A percentile compares a stretch with the other conserved stretches of the same genome.
phyloP scores from a whole-genome alignment of 805 yeast species.

The Grigorovia humatica region DNA sequence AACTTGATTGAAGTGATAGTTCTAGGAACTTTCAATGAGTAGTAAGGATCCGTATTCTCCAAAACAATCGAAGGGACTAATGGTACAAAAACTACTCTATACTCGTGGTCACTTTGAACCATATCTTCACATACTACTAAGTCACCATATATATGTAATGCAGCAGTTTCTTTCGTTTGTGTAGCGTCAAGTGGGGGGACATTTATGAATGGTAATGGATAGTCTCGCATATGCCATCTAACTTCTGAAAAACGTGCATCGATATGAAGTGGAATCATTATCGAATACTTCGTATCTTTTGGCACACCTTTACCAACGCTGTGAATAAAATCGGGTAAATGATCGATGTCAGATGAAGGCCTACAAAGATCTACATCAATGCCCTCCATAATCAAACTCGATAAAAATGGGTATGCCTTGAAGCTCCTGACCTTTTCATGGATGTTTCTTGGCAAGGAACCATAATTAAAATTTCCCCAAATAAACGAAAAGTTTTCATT shows the following conservation, averaged over 20 bases:
- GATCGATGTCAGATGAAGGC: slow-evolving; percentile 42
- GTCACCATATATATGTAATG: slow-evolving; percentile 46
- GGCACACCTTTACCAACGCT: slow-evolving; percentile 82
- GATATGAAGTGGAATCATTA: slow-evolving; percentile 53
- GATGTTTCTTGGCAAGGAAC: slow-evolving; percentile 30
- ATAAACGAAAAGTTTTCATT: slow-evolving; percentile 32
- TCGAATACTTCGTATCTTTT: slow-evolving; percentile 51
- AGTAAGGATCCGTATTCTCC: slow-evolving; percentile 34
- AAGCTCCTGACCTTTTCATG: slow-evolving; percentile 40
- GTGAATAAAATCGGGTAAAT: slow-evolving; percentile 52
- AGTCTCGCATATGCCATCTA: slow-evolving; percentile 68
- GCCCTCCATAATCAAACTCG: slow-evolving; percentile 40
- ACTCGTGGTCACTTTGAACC: slow-evolving; percentile 37
- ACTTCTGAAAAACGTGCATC: slow-evolving; percentile 50
- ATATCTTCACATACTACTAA: slow-evolving; percentile 60
- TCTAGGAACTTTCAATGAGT: slow-evolving; percentile 56
- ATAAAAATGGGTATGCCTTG: slow-evolving; percentile 40
- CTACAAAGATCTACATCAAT: slow-evolving; percentile 38
- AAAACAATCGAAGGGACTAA: slow-evolving; percentile 39
- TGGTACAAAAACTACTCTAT: slow-evolving; percentile 54
- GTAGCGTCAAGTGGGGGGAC: slow-evolving; percentile 44
- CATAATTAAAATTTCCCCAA: slow-evolving; percentile 31
- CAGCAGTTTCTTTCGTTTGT: slow-evolving; percentile 20
- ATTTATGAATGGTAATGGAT: slow-evolving; percentile 72
- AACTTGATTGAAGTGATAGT: slow-evolving; percentile 69